Conservation (phyloP, 257 asterid genomes). For the Solanum verrucosum region DNA sequence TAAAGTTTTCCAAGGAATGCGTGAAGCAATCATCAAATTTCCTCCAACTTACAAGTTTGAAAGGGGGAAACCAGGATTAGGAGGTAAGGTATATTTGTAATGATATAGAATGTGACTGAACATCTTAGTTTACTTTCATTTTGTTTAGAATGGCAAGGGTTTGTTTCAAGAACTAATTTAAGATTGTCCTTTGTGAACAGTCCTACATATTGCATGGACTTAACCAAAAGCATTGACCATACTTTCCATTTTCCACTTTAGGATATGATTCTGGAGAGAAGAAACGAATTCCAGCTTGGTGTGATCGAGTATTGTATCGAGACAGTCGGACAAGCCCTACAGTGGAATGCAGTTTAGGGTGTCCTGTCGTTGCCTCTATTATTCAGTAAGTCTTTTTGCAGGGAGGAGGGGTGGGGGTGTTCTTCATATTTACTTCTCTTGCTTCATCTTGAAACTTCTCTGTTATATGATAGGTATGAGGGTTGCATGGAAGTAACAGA, state of each 20-base stretch:
- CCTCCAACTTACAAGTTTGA: constrained; percentile 97
- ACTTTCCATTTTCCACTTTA: constrained; percentile 7
- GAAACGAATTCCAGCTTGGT: constrained; percentile 97
- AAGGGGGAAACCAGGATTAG: constrained; percentile 81
- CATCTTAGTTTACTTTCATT: neutral
- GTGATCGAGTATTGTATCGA: constrained; percentile 75
- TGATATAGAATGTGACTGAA: neutral
- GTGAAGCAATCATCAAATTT: constrained; percentile 79
- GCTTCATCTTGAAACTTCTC: neutral
- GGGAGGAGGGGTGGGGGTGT: neutral
- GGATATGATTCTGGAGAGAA: constrained; percentile 99
- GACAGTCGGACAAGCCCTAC: constrained; percentile 62
- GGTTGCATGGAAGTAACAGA: constrained; percentile 93
- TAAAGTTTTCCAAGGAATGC: constrained; percentile 92
- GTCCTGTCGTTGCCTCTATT: constrained; percentile 83
- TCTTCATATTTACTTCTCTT: neutral
- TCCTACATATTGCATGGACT: neutral
- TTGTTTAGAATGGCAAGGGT: neutral
- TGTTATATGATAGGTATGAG: constrained; percentile 52
- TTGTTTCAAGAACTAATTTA: neutral
- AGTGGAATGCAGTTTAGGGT: constrained; percentile 69
- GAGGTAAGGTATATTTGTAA: constrained; percentile 40
- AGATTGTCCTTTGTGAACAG: neutral
- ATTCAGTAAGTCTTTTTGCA: constrained; percentile 40
- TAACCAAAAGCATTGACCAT: neutral